These are phyloP conservation scores for Phytopythium delawarense DNA, from an alignment of 352 stramenopile genomes.

Conservation along the genomic window DNA sequence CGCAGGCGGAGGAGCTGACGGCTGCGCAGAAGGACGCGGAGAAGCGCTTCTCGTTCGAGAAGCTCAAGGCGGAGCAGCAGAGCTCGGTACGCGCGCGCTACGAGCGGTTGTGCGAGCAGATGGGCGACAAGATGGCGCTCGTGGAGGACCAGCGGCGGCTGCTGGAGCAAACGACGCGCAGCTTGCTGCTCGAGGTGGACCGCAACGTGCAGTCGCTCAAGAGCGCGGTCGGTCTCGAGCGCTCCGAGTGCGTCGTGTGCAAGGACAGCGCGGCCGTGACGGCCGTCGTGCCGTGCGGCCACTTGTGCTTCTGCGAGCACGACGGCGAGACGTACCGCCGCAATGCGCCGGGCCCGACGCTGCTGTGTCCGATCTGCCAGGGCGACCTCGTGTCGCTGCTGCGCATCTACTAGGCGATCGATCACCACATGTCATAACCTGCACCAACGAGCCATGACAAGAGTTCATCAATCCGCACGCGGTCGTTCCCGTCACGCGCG, in stretches of 20 bases:
- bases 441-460: no score
- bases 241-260: conserved; percentile 78
- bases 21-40: conserved; percentile 60
- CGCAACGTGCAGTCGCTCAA: conserved; percentile 70
- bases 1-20: conserved; percentile 32
- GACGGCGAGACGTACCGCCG: conserved; percentile 66
- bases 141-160: conserved; percentile 72
- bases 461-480: no score
- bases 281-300: conserved; percentile 76
- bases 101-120: conserved; percentile 68
- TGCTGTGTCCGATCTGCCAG: conserved; percentile 77
- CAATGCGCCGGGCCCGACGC: conserved; percentile 34
- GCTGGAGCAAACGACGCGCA: conserved; percentile 74
- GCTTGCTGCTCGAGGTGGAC: conserved; percentile 66
- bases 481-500: neutral
- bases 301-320: conserved; percentile 83
- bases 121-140: conserved; percentile 60
- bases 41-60: conserved; percentile 69
- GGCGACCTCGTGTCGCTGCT: conserved; percentile 76
- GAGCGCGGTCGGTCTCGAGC: conserved; percentile 50
- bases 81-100: conserved; percentile 72
- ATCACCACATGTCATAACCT: neutral
- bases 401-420: conserved; percentile 1
- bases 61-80: conserved; percentile 66
- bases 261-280: conserved; percentile 69